Evolutionary conservation across 2,329 filamentous ascomycete genomes (phyloP).

Genomic region (Aspergillus amoenus): DNA sequence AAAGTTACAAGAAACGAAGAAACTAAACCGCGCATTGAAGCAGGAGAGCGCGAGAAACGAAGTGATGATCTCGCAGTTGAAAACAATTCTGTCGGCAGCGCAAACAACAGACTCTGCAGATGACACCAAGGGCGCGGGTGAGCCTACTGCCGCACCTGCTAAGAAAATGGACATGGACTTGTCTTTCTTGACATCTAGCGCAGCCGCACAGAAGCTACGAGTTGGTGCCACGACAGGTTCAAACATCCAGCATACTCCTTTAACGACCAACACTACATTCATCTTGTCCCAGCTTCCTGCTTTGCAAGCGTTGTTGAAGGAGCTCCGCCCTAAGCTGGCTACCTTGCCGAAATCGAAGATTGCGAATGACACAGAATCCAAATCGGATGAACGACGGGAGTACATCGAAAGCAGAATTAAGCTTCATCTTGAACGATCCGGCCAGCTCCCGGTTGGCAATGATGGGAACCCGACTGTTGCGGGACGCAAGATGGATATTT

Average conservation of each 20-base stretch:
- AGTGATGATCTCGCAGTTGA: conserved; percentile 65
- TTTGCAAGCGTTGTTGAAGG: conserved; percentile 67
- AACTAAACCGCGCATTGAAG: conserved; percentile 67
- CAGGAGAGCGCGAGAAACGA: conserved; percentile 72
- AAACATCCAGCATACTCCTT: conserved; percentile 35
- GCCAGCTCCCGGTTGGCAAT: conserved; percentile 36
- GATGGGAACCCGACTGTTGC: conserved; percentile 36
- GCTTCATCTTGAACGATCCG: conserved; percentile 67
- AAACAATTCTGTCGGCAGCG: conserved; percentile 51
- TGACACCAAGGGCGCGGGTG: conserved; percentile 16
- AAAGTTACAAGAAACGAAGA: conserved; percentile 75
- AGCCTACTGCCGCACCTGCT: conserved; percentile 22
- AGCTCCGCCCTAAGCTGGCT: conserved; percentile 64
- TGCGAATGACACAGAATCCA: conserved; percentile 49
- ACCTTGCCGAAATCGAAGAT: conserved; percentile 39
- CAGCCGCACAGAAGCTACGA: conserved; percentile 48
- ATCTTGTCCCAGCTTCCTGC: conserved; percentile 80
- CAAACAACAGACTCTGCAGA: conserved; percentile 17
- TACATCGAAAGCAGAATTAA: conserved; percentile 82
- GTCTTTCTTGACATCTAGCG: conserved; percentile 57
- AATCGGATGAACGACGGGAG: conserved; percentile 68
- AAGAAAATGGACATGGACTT: conserved; percentile 39
- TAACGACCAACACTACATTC: conserved; percentile 60
- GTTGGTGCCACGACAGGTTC: conserved; percentile 41
- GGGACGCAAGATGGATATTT: conserved; percentile 40